Conservation (phyloP, 140 eudicot species). For the Bidens hawaiensis region DNA sequence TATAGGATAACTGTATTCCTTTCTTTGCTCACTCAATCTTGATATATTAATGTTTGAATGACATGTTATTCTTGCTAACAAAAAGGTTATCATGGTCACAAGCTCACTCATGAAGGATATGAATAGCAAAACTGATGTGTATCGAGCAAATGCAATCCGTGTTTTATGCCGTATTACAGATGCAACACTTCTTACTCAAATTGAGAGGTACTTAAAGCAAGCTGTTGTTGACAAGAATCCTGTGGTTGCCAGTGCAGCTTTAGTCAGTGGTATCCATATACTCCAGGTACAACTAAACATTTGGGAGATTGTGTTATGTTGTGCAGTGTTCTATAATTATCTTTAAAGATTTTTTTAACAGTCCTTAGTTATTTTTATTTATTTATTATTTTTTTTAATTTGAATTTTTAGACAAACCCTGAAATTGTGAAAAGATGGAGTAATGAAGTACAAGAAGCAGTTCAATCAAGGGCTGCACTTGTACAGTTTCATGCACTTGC, state of each 20-base stretch:
- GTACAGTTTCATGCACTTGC: constrained; percentile 96
- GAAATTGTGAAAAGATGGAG: constrained; percentile 95
- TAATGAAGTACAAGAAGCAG: constrained; percentile 93
- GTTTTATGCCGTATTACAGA: constrained; percentile 89
- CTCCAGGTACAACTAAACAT: constrained; percentile 53
- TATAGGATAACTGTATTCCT: neutral
- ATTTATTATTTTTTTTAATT: constrained; percentile 1
- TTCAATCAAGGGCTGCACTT: constrained; percentile 88
- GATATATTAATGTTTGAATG: constrained; percentile 12
- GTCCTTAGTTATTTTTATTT: constrained; percentile 3
- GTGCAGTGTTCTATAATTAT: neutral
- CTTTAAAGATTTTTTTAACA: neutral
- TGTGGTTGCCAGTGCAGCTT: constrained; percentile 96
- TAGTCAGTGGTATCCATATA: constrained; percentile 95
- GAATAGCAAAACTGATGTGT: constrained; percentile 96
- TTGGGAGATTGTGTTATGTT: constrained; percentile 4
- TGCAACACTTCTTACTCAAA: constrained; percentile 91
- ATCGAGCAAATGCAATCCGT: constrained; percentile 95
- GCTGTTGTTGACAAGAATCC: constrained; percentile 97
- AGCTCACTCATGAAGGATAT: constrained; percentile 97
- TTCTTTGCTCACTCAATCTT: neutral
- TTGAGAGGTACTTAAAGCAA: constrained; percentile 93
- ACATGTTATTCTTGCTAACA: constrained; percentile 14
- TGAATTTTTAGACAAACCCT: constrained; percentile 69
- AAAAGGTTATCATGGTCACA: constrained; percentile 89